Evolutionary conservation across 495 filamentous ascomycete genomes (phyloP).

Genomic region (Daldinia childiae): DNA sequence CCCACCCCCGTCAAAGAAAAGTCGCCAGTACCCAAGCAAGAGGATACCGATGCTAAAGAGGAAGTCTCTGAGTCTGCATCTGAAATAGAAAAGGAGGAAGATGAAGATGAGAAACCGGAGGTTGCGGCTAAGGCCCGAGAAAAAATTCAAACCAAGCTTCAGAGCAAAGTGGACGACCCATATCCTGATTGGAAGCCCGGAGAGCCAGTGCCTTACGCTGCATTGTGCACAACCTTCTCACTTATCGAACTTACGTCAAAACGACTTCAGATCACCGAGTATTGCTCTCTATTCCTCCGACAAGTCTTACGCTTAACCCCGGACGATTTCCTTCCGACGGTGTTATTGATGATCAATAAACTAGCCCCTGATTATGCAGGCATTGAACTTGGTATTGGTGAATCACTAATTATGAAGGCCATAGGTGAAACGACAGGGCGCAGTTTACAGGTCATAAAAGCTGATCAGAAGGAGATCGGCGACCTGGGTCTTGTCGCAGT

Average conservation of each 20-base stretch:
- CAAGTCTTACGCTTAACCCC: slow-evolving; percentile 94
- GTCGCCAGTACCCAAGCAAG: slow-evolving; percentile 33
- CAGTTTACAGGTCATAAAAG: slow-evolving; percentile 85
- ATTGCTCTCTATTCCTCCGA: slow-evolving; percentile 89
- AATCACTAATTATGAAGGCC: slow-evolving; percentile 97
- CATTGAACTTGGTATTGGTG: slow-evolving; percentile 95
- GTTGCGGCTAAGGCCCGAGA: slow-evolving; percentile 79
- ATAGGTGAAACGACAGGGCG: slow-evolving; percentile 95
- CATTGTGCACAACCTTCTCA: slow-evolving; percentile 93
- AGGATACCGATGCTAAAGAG: slow-evolving; percentile 51
- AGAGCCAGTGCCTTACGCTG: slow-evolving; percentile 91
- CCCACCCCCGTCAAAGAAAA: slow-evolving; percentile 44
- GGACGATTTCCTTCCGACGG: slow-evolving; percentile 82
- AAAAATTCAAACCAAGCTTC: slow-evolving; percentile 82
- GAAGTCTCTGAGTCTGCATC: slow-evolving; percentile 65
- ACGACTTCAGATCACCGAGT: slow-evolving; percentile 81
- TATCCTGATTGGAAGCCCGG: slow-evolving; percentile 95
- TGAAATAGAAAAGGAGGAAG: slow-evolving; percentile 59
- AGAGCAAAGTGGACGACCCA: slow-evolving; percentile 72
- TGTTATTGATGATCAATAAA: slow-evolving; percentile 97
- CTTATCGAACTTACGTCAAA: slow-evolving; percentile 94
- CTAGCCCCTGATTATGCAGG: slow-evolving; percentile 96
- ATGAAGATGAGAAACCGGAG: slow-evolving; percentile 80
- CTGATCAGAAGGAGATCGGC: slow-evolving; percentile 94
- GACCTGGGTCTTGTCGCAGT: slow-evolving; percentile 94